A percentile compares a stretch with the other conserved stretches of the same genome.
Conservation (phyloP, 257 asterid species). For the Coffea eugenioides region DNA sequence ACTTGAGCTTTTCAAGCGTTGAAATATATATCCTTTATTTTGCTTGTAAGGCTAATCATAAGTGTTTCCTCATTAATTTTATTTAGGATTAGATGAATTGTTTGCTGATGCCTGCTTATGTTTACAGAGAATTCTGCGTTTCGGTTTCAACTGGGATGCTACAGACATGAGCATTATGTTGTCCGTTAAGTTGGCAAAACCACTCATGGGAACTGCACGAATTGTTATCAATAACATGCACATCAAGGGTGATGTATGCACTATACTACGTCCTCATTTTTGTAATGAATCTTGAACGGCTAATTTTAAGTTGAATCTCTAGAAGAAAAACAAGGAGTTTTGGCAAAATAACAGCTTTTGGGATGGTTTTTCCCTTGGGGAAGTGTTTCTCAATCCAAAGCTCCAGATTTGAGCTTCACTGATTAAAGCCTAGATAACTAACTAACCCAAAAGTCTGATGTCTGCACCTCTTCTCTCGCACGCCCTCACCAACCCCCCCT, state of each 20-base stretch:
- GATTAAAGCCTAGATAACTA: neutral
- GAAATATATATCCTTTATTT: neutral
- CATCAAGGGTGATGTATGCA: slow-evolving; percentile 92
- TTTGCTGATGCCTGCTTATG: slow-evolving; percentile 27
- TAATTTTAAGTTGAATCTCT: neutral
- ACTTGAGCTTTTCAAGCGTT: neutral
- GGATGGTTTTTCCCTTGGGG: neutral
- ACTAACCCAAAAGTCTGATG: neutral
- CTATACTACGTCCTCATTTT: neutral
- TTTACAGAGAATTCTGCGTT: slow-evolving; percentile 60
- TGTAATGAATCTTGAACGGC: neutral
- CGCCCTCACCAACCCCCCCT: too few relatives aligned
- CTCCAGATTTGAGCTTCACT: neutral
- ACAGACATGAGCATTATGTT: slow-evolving; percentile 69
- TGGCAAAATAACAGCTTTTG: neutral
- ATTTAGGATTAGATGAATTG: neutral
- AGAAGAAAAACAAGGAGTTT: neutral
- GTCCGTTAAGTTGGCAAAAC: slow-evolving; percentile 86
- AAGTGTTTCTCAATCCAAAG: neutral
- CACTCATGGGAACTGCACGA: slow-evolving; percentile 92
- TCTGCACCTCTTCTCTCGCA: too few relatives aligned
- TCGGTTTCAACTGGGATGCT: slow-evolving; percentile 96
- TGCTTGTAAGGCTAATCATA: neutral
- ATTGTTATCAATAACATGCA: slow-evolving; percentile 86
- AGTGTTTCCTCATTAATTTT: neutral